A percentile compares a stretch with the other conserved stretches of the same genome.
Evolutionary conservation across 768 basidiomycete genomes (phyloP).

Genomic region (Mycena vulgaris): DNA sequence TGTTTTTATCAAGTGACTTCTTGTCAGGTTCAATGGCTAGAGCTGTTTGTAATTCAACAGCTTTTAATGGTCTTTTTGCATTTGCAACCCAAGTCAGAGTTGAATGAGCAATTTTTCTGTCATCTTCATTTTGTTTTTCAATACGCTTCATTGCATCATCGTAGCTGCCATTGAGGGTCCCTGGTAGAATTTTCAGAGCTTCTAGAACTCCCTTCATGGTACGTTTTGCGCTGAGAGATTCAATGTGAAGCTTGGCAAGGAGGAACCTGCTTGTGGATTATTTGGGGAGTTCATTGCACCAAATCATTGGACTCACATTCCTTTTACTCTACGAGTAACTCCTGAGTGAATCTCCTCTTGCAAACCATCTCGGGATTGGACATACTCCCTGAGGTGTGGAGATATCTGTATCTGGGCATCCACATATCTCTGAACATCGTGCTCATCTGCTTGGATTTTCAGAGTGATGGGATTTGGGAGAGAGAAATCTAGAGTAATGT

Average conservation of each 20-base stretch:
- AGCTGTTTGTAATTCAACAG: background rate
- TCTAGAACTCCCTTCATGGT: background rate
- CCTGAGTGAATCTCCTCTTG: background rate
- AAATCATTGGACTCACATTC: constrained; percentile 22
- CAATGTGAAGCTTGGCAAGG: constrained; percentile 19
- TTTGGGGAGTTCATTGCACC: too few species aligned
- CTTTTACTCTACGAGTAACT: background rate
- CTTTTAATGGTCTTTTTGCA: background rate
- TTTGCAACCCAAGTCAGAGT: background rate
- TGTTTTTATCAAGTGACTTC: too few species aligned
- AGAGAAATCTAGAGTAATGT: background rate
- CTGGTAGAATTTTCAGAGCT: constrained; percentile 7
- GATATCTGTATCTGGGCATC: too few species aligned
- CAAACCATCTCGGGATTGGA: too few species aligned
- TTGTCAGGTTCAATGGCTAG: background rate
- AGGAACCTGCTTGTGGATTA: constrained; percentile 9
- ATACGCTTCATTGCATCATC: constrained; percentile 1
- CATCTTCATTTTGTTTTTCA: background rate
- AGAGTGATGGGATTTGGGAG: background rate
- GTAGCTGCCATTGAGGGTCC: background rate
- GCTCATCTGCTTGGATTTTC: background rate
- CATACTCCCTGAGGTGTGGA: too few species aligned
- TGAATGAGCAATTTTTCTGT: background rate
- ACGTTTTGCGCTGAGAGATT: background rate
- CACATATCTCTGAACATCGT: background rate